Conservation (phyloP, 1,139 yeast species). For the Oligophagozyma castellii region DNA sequence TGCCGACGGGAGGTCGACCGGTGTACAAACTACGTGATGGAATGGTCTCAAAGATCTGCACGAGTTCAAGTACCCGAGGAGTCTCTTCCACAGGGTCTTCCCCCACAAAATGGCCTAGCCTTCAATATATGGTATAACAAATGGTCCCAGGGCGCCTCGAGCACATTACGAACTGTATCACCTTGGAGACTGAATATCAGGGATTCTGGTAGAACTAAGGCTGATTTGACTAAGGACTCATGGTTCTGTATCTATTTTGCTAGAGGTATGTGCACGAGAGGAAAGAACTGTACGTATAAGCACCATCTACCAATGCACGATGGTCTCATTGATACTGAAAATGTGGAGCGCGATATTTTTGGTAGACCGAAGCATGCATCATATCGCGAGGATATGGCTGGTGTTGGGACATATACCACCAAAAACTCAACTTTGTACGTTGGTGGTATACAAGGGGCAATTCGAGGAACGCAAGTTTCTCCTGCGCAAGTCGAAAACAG, state of each 20-base stretch:
- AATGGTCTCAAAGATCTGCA: slow-evolving; percentile 33
- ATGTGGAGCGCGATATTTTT: slow-evolving; percentile 50
- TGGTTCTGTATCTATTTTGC: slow-evolving; percentile 76
- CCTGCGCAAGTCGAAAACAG: slow-evolving; percentile 20
- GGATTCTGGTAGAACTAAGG: slow-evolving; percentile 71
- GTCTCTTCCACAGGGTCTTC: slow-evolving; percentile 46
- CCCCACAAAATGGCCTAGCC: slow-evolving; percentile 67
- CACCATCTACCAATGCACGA: slow-evolving; percentile 58
- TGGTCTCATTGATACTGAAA: slow-evolving; percentile 29
- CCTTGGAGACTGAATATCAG: slow-evolving; percentile 37
- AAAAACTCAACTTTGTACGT: slow-evolving; percentile 65
- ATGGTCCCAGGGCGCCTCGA: slow-evolving; percentile 82
- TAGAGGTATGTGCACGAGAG: slow-evolving; percentile 74
- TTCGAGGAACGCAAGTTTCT: slow-evolving; percentile 14
- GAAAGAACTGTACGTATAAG: slow-evolving; percentile 57
- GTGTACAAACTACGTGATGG: too few species aligned
- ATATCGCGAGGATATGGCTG: slow-evolving; percentile 88
- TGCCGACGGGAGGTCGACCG: too few species aligned
- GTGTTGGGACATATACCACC: slow-evolving; percentile 71
- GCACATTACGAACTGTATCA: slow-evolving; percentile 28
- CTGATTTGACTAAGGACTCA: slow-evolving; percentile 31
- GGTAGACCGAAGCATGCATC: slow-evolving; percentile 79
- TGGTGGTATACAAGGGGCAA: slow-evolving; percentile 41
- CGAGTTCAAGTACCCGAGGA: slow-evolving; percentile 64
- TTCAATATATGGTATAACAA: slow-evolving; percentile 82